Conservation (phyloP, 83 land plant species). For the Thuja plicata region DNA sequence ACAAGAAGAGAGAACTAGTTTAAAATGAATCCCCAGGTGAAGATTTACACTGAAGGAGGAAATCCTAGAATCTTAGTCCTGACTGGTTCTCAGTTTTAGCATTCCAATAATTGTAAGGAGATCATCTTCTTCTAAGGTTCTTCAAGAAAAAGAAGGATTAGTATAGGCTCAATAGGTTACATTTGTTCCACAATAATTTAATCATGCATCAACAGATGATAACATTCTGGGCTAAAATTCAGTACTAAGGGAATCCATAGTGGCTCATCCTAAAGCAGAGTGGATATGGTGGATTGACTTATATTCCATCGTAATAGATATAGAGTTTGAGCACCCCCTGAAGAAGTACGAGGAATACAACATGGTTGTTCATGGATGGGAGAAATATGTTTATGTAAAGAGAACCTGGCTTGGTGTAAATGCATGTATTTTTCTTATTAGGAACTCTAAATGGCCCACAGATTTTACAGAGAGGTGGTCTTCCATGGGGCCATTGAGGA, state of each 20-base stretch:
- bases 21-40: constrained; percentile 15
- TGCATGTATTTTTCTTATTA: constrained; percentile 28
- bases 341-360: constrained; percentile 23
- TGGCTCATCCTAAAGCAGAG: constrained; percentile 40
- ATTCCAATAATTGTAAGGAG: constrained; percentile 22
- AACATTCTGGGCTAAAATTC: constrained; percentile 29
- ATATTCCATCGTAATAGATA: constrained; percentile 30
- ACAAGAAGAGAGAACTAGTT: constrained; percentile 19
- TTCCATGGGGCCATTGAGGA: constrained; percentile 20
- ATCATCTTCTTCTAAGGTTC: constrained; percentile 22
- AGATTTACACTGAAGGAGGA: constrained; percentile 11
- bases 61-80: constrained; percentile 25
- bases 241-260: constrained; percentile 26
- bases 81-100: constrained; percentile 29
- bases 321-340: constrained; percentile 26
- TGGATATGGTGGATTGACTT: constrained; percentile 44
- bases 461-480: constrained; percentile 30
- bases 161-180: constrained; percentile 27
- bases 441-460: constrained; percentile 34
- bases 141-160: constrained; percentile 40
- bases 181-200: constrained; percentile 22
- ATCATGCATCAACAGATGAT: constrained; percentile 3
- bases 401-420: constrained; percentile 29
- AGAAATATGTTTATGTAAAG: constrained; percentile 19
- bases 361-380: constrained; percentile 35